phyloP scores from a whole-genome alignment of 352 stramenopile species.

The Poterioochromonas sp. region DNA sequence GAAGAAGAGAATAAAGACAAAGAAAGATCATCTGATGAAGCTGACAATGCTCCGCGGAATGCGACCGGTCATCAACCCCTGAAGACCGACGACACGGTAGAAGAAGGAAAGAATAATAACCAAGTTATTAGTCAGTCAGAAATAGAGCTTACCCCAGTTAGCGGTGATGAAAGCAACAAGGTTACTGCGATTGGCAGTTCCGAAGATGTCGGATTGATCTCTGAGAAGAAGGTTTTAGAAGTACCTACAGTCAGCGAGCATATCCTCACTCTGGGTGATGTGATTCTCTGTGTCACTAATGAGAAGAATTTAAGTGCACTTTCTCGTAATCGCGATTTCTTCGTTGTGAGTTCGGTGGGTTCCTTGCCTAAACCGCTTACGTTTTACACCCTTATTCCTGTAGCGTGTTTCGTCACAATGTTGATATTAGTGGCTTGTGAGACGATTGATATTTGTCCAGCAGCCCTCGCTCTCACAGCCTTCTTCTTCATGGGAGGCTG shows the following conservation, averaged over 20 bases:
- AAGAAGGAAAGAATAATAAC: no score
- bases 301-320: slow-evolving; percentile 35
- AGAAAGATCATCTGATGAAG: background rate
- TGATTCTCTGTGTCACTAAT: slow-evolving; percentile 44
- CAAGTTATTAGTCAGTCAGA: no score
- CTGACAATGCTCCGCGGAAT: no score
- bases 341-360: slow-evolving; percentile 43
- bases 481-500: slow-evolving; percentile 45
- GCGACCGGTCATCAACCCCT: no score
- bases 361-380: slow-evolving; percentile 37
- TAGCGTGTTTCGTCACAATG: slow-evolving; percentile 43
- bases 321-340: slow-evolving; percentile 39
- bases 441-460: slow-evolving; percentile 27
- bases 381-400: slow-evolving; percentile 38
- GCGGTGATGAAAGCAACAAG: background rate
- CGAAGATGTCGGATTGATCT: no score
- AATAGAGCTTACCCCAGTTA: background rate
- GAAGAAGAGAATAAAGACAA: background rate
- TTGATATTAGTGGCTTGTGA: slow-evolving; percentile 32
- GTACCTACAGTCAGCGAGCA: background rate
- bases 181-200: background rate
- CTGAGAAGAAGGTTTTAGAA: background rate
- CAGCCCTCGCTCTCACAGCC: slow-evolving; percentile 34
- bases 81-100: background rate
- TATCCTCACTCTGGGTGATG: slow-evolving; percentile 32